Conservation (phyloP, 2,329 filamentous ascomycete species). For the Lachnellula arida region DNA sequence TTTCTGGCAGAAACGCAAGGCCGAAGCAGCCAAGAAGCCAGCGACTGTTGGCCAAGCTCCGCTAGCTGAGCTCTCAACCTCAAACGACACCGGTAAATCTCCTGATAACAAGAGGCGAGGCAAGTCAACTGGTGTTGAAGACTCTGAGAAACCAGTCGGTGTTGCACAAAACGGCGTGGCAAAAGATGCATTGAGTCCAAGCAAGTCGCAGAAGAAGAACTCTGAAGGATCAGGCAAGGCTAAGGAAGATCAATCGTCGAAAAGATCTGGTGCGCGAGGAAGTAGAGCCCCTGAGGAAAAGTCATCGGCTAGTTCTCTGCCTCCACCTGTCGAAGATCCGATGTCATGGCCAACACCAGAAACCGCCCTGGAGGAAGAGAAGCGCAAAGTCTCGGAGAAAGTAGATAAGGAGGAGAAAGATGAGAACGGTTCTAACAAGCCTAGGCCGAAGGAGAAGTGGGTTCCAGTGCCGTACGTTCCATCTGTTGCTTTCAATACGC, state of each 20-base stretch:
- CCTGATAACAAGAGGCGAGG: conserved; percentile 37
- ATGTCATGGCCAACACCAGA: conserved; percentile 89
- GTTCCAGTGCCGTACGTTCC: conserved; percentile 77
- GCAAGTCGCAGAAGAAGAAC: conserved; percentile 36
- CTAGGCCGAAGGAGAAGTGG: conserved; percentile 76
- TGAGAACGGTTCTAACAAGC: conserved; percentile 48
- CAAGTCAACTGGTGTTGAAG: conserved; percentile 35
- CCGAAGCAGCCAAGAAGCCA: conserved; percentile 52
- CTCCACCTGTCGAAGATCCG: conserved; percentile 70
- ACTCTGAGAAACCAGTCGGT: conserved; percentile 33
- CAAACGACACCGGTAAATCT: conserved; percentile 28
- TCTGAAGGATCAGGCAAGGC: conserved; percentile 31
- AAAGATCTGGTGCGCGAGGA: conserved; percentile 29
- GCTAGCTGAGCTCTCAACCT: conserved; percentile 5
- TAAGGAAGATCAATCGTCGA: conserved; percentile 28
- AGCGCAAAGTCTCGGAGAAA: conserved; percentile 66
- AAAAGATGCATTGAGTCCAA: conserved; percentile 35
- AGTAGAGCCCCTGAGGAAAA: conserved; percentile 30
- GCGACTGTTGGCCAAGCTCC: conserved; percentile 16
- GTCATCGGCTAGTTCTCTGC: conserved; percentile 32
- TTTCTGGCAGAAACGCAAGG: conserved; percentile 76
- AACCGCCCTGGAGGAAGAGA: conserved; percentile 68
- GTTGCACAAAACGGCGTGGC: conserved; percentile 24
- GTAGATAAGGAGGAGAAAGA: conserved; percentile 60
- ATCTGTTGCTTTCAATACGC: conserved; percentile 81